Conservation (phyloP, 2,329 filamentous ascomycete species). For the Zasmidium angulare region DNA sequence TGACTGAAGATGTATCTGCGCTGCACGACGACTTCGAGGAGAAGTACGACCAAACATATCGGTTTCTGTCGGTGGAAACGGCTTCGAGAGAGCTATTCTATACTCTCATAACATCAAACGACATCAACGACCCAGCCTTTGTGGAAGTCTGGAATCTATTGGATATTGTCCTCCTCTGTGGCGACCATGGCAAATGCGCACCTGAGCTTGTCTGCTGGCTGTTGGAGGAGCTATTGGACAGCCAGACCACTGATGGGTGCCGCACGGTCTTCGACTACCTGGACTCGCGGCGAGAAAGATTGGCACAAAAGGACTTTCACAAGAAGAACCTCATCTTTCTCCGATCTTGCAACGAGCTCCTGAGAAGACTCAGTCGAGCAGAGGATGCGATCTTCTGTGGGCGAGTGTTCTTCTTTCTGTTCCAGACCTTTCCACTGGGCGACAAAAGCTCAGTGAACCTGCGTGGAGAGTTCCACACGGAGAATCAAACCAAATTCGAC, state of each 20-base stretch:
- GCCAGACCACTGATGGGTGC: constrained; percentile 90
- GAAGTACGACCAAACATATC: constrained; percentile 28
- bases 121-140: constrained; percentile 76
- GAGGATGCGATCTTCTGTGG: constrained; percentile 98
- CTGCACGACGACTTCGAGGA: constrained; percentile 31
- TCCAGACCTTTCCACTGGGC: constrained; percentile 93
- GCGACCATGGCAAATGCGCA: constrained; percentile 64
- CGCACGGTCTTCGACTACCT: constrained; percentile 91
- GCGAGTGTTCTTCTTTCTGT: constrained; percentile 96
- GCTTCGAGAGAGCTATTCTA: constrained; percentile 81
- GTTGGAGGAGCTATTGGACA: constrained; percentile 92
- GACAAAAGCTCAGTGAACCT: constrained; percentile 98
- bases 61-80: constrained; percentile 71
- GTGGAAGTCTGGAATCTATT: constrained; percentile 89
- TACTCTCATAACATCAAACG: constrained; percentile 51
- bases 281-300: constrained; percentile 85
- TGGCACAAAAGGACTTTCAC: constrained; percentile 76
- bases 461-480: constrained; percentile 90
- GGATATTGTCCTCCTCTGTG: constrained; percentile 85
- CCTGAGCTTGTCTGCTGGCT: constrained; percentile 83
- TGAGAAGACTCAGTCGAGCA: constrained; percentile 89
- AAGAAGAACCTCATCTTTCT: constrained; percentile 86
- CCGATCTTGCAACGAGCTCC: constrained; percentile 90
- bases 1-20: constrained; percentile 31
- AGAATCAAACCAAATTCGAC: constrained; percentile 89